A percentile compares a stretch with the other conserved stretches of the same genome.
Conservation (phyloP, 2,329 filamentous ascomycete genomes). For the Orbilia brochopaga region DNA sequence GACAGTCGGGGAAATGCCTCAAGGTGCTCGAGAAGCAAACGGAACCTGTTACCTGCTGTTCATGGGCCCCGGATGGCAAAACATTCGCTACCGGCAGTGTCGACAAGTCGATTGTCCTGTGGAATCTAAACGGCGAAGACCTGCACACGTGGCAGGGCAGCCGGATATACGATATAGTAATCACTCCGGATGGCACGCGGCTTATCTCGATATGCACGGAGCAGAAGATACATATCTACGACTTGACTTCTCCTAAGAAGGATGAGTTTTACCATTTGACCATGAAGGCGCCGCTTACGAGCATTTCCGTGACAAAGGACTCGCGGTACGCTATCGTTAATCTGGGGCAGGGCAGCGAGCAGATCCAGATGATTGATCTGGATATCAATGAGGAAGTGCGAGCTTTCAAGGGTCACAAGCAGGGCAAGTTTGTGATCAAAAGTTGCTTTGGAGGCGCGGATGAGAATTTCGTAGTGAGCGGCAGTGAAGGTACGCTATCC, state of each 20-base stretch:
- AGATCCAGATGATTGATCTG: slow-evolving; percentile 79
- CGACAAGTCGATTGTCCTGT: slow-evolving; percentile 72
- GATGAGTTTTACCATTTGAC: slow-evolving; percentile 72
- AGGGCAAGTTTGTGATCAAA: slow-evolving; percentile 79
- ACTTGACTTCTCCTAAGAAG: slow-evolving; percentile 74
- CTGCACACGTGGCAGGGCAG: slow-evolving; percentile 73
- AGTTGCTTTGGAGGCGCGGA: slow-evolving; percentile 85
- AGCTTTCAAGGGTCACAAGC: slow-evolving; percentile 75
- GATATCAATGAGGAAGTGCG: slow-evolving; percentile 73
- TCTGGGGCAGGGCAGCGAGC: slow-evolving; percentile 66
- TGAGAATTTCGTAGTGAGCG: slow-evolving; percentile 88
- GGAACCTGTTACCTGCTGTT: slow-evolving; percentile 86
- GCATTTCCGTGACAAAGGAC: slow-evolving; percentile 79
- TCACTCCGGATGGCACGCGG: slow-evolving; percentile 78
- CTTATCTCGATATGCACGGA: slow-evolving; percentile 78
- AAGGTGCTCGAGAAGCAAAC: slow-evolving; percentile 72
- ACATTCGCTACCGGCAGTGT: slow-evolving; percentile 81
- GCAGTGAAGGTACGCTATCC: slow-evolving; percentile 75
- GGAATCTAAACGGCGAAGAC: slow-evolving; percentile 69
- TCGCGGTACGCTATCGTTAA: slow-evolving; percentile 83
- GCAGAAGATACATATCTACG: slow-evolving; percentile 78
- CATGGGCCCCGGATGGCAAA: slow-evolving; percentile 81
- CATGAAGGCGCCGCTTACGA: slow-evolving; percentile 71
- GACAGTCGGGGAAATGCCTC: slow-evolving; percentile 69
- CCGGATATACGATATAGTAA: slow-evolving; percentile 81